Conservation (phyloP, 495 filamentous ascomycete genomes). For the Penicillium coffeae region DNA sequence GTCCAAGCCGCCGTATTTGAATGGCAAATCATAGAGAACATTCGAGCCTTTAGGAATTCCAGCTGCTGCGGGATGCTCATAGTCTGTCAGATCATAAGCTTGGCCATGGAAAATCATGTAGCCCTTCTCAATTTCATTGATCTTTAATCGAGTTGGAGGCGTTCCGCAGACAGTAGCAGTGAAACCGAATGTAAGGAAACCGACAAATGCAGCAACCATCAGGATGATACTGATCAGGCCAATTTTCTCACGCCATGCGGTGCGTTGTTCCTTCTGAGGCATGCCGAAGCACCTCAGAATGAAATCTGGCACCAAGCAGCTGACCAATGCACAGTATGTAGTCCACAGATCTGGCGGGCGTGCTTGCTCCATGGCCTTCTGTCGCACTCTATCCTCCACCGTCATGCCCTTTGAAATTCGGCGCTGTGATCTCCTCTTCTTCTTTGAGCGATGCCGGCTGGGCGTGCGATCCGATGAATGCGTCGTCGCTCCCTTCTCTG, state of each 20-base stretch:
- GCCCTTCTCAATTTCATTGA: constrained; percentile 72
- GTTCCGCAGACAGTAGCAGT: constrained; percentile 78
- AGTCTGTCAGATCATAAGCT: constrained; percentile 76
- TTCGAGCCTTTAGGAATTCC: constrained; percentile 70
- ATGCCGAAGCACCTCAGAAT: constrained; percentile 82
- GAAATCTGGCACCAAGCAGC: constrained; percentile 91
- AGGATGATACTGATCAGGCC: constrained; percentile 92
- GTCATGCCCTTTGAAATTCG: constrained; percentile 46
- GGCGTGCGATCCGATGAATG: constrained; percentile 39
- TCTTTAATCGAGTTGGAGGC: constrained; percentile 63
- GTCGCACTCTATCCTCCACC: constrained; percentile 56
- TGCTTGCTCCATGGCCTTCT: constrained; percentile 64
- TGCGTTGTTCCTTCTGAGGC: constrained; percentile 79
- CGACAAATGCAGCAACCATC: constrained; percentile 81
- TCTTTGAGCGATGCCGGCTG: constrained; percentile 39
- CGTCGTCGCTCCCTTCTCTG: constrained; percentile 45
- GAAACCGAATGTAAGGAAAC: constrained; percentile 96
- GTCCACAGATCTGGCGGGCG: constrained; percentile 88
- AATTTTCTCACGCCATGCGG: constrained; percentile 99
- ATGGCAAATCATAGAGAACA: constrained; percentile 78
- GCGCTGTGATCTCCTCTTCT: constrained; percentile 42
- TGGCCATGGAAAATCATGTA: constrained; percentile 96
- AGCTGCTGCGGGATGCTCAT: constrained; percentile 68
- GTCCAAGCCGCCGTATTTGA: constrained; percentile 79
- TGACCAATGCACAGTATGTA: constrained; percentile 88